Base-by-base conservation (phyloP, 257 asterid species). In the Rauvolfia tetraphylla region DNA sequence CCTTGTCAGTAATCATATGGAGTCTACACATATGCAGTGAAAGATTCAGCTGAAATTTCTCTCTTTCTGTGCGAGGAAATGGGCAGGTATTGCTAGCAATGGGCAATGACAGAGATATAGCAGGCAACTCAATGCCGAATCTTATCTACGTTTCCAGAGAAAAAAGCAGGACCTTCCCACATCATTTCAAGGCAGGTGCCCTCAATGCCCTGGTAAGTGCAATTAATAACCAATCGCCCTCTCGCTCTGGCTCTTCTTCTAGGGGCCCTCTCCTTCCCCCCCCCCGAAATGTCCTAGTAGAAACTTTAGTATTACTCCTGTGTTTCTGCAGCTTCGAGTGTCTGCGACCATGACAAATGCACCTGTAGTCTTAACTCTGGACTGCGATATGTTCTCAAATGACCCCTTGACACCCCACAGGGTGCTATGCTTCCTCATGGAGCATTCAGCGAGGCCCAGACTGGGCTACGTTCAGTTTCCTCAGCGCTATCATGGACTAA, bases 101-200 rank as follows among this genome's bases (percentile, higher is more conserved):
- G 41, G 81, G 81, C 10, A 75, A 73, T 61, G 89, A 87, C 72
- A 84, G 61, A 57, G 96, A 90, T 53, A 72, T 7, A 53, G 36
- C 59, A 9, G 85, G 90, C 10, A 61, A 81, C 36, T 69, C 83
- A n/a, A 84, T 89, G 96, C 96, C 98, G 48, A 93, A 84, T 54
- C 91, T 93, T 18, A 27, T 91, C n/a, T 91, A 93, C 22, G 81
- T 91, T n/a, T 85, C 96, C 1, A 83, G 98, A 82, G 88, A 89
- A 61, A 93, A 91, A 84, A 88, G 76, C 71, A 76, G 13, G 15
- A 70, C 87, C 20, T 71, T 72, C 4, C 87, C 87, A 3, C 96
- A 91, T 81, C 84, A 91, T 80, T 93, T 91, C 39, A 93, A 93
- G 80, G 98, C 93, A 0, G 98, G 98, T 44, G 97, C 98, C 63